These are phyloP conservation scores for Syncephalastrum contaminatum DNA, from an alignment of 371 early-diverging fungal genomes.

Conservation along the genomic window DNA sequence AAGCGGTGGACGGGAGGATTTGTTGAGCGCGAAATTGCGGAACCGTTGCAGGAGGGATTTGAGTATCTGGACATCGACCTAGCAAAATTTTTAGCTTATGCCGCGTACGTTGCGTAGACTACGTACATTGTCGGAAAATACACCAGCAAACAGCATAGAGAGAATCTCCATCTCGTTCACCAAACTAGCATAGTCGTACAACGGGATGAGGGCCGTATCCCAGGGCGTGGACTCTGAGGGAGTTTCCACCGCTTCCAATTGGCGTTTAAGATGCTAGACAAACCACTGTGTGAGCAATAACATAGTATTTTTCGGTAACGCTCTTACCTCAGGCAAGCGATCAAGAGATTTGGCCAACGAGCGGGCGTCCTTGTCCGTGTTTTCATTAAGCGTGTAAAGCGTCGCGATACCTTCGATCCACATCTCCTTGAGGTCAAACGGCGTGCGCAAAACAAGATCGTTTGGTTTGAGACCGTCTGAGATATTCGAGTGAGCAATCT, in stretches of 20 bases:
- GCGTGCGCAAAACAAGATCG: conserved; percentile 31
- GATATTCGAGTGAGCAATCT: background rate
- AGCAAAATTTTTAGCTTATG: background rate
- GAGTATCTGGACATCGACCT: background rate
- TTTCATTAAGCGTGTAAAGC: conserved; percentile 69
- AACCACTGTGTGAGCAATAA: background rate
- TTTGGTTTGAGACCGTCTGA: conserved; percentile 24
- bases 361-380: conserved; percentile 44
- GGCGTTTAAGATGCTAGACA: conserved; percentile 22
- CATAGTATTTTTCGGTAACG: background rate
- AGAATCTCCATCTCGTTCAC: conserved; percentile 56
- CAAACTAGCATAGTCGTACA: conserved; percentile 56
- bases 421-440: conserved; percentile 55
- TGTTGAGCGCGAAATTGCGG: conserved; percentile 47
- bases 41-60: conserved; percentile 16
- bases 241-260: conserved; percentile 12
- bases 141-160: conserved; percentile 24
- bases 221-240: conserved; percentile 22
- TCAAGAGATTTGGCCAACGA: conserved; percentile 52
- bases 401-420: conserved; percentile 76
- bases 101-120: background rate
- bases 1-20: conserved; percentile 60
- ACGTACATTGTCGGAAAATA: conserved; percentile 15
- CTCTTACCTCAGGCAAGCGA: conserved; percentile 56
- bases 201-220: conserved; percentile 47